These are phyloP conservation scores for Teratosphaeria gauchensis DNA, from an alignment of 2,329 filamentous ascomycete genomes.

Conservation along the genomic window DNA sequence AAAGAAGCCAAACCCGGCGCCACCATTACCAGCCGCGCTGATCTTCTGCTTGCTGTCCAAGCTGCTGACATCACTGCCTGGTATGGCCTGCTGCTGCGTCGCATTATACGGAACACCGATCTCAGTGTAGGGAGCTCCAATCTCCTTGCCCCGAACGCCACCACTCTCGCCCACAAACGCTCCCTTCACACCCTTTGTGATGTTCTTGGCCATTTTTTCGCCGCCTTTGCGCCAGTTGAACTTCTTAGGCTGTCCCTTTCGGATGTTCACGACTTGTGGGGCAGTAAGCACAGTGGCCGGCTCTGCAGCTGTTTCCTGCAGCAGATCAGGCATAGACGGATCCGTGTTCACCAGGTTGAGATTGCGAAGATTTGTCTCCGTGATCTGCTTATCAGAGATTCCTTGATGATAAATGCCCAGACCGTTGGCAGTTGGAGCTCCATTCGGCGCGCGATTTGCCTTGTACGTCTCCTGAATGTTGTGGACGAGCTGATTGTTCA, in stretches of 20 bases:
- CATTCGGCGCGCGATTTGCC: constrained; percentile 46
- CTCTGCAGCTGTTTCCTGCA: constrained; percentile 54
- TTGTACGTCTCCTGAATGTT: constrained; percentile 92
- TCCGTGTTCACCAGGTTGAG: constrained; percentile 23
- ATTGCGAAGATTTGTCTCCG: constrained; percentile 33
- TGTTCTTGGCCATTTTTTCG: constrained; percentile 86
- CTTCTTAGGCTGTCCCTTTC: constrained; percentile 88
- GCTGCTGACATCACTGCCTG: constrained; percentile 22
- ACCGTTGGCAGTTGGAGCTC: constrained; percentile 40
- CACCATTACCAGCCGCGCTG: constrained; percentile 7
- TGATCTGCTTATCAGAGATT: constrained; percentile 10
- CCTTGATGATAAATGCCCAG: constrained; percentile 49
- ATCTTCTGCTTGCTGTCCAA: constrained; percentile 13
- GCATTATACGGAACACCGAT: constrained; percentile 21
- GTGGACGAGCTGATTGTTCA: constrained; percentile 92
- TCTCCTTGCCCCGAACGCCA: constrained; percentile 16
- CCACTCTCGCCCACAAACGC: constrained; percentile 54
- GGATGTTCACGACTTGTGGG: constrained; percentile 90
- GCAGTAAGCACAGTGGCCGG: constrained; percentile 52
- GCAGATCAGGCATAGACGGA: constrained; percentile 32
- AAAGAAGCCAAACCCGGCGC: constrained; percentile 25
- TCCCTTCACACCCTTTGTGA: constrained; percentile 87
- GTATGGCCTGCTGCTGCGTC: constrained; percentile 18
- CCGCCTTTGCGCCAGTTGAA: constrained; percentile 99
- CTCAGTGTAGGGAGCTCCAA: constrained; percentile 24